A percentile compares a stretch with the other conserved stretches of the same genome.
Conservation (phyloP, 768 basidiomycete genomes). For the Mycena capillaripes region DNA sequence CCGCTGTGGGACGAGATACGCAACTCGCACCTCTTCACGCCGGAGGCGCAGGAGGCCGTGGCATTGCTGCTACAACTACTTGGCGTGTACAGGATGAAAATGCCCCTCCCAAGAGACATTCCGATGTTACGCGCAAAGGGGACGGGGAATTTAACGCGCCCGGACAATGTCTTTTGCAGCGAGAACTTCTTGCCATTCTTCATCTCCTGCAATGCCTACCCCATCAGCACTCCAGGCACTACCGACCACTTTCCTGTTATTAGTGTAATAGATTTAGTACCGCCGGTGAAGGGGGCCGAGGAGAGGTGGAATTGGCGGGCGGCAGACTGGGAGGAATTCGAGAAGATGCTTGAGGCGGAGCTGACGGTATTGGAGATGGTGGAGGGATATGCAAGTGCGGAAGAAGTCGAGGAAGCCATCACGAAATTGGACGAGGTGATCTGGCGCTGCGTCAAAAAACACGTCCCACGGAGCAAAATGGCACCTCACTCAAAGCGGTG, state of each 20-base stretch:
- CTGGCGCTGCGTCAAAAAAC: neutral
- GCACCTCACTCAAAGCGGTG: neutral
- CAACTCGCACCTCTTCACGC: conserved; percentile 47
- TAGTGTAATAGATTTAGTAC: neutral
- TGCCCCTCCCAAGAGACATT: neutral
- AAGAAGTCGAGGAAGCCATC: neutral
- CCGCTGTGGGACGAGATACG: conserved; percentile 48
- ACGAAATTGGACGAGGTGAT: neutral
- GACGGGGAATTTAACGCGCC: neutral
- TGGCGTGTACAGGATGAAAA: neutral
- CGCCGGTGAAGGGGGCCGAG: neutral
- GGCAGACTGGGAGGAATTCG: neutral
- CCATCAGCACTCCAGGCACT: neutral
- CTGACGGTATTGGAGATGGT: neutral
- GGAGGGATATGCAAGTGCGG: neutral
- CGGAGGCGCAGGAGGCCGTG: conserved; percentile 8
- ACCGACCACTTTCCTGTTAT: conserved; percentile 15
- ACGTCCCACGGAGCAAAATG: neutral
- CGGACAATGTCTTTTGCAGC: conserved; percentile 17
- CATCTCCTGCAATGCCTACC: conserved; percentile 9
- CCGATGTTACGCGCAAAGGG: conserved; percentile 2
- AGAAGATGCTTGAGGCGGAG: neutral
- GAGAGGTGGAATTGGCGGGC: neutral
- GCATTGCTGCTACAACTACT: conserved; percentile 32
- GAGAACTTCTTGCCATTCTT: neutral